Base-by-base conservation (phyloP, 805 yeast genomes). In the Pichia rugopelliculosa region DNA sequence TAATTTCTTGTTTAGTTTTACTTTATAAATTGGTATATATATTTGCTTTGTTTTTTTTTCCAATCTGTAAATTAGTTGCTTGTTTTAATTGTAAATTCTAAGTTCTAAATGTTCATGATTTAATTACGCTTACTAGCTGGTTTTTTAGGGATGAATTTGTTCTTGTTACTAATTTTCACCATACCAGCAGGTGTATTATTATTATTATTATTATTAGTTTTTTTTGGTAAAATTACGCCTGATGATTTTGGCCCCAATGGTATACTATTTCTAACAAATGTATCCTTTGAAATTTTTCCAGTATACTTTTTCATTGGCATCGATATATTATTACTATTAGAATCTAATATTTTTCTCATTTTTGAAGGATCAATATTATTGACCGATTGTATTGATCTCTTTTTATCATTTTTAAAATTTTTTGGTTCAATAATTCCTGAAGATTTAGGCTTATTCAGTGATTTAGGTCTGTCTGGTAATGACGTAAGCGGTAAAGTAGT, bases 91-190 rank as follows among this genome's bases (percentile, higher is more conserved):
- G 15, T n/a, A 30, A 30, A 30, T 27, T 15, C 11, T 27, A 27
- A 13, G 13, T 8, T 27, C 13, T 27, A 27, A 30, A 30, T 30
- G 34, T 30, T 15, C 33, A 30, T 30, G n/a, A 30, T 30, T 30
- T 7, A 30, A 30, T 30, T 10, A n/a, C 34, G 34, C 3, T 36
- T 6, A 18, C 23, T 17, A 18, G 9, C n/a, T 11, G 15, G 15
- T 21, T 25, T 34, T 27, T 18, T 46, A 18, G n/a, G 27, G 17
- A 30, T 4, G 15, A 37, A 42, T 20, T 24, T 42, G 12, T 42
- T 43, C 42, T 51, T 51, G 26, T 52, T 52, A 38, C 55, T 50
- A 23, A 50, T 50, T 36, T 50, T 47, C 8, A 50, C 43, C 43
- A 44, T 23, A 20, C 48, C 51, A 15, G 38, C 48, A 10, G 46